phyloP scores from a whole-genome alignment of 2,329 filamentous ascomycete species.

The Fusarium chuoi region DNA sequence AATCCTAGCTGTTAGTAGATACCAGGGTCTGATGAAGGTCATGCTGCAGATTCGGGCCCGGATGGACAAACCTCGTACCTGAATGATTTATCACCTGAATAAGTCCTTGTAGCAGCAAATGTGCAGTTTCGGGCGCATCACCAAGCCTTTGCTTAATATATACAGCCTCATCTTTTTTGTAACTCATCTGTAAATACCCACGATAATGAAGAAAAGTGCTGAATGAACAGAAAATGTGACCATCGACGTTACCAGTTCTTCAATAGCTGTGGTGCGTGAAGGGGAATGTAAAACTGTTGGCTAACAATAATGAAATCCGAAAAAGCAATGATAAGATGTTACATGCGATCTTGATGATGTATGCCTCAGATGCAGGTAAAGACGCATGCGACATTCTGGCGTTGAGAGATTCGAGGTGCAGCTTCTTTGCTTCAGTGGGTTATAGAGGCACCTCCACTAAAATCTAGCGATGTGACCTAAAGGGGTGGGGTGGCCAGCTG shows the following conservation, averaged over 20 bases:
- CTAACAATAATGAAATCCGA: not conserved
- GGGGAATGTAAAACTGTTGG: not conserved
- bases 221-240: not conserved
- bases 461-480: accelerated
- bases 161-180: too few relatives aligned
- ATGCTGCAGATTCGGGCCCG: too few relatives aligned
- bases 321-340: accelerated
- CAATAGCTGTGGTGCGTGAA: too few relatives aligned
- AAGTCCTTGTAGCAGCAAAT: not conserved
- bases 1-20: too few relatives aligned
- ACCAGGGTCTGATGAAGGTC: too few relatives aligned
- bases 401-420: not conserved
- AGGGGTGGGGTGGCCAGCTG: not conserved
- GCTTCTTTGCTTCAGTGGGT: not conserved
- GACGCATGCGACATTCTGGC: accelerated
- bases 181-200: too few relatives aligned
- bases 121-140: too few relatives aligned
- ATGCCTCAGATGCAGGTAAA: not conserved
- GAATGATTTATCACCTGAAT: not conserved
- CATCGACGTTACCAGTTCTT: too few relatives aligned
- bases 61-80: not conserved
- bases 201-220: not conserved
- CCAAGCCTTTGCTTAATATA: too few relatives aligned
- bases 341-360: not conserved
- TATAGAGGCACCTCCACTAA: not conserved